Conservation (phyloP, 257 asterid species). For the Nicotiana paniculata region DNA sequence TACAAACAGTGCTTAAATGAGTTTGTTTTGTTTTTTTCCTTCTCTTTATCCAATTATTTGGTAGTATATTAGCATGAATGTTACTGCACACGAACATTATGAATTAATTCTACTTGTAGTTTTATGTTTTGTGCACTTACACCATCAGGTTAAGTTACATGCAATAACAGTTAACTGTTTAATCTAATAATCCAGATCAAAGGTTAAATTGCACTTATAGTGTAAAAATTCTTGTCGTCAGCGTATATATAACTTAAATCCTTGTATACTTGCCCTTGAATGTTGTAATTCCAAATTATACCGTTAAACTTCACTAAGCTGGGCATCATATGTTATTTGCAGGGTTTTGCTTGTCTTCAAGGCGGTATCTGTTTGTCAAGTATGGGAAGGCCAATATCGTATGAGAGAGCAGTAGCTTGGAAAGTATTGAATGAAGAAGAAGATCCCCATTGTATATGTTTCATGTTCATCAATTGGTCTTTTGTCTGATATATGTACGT, state of each 20-base stretch:
- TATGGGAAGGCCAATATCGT: constrained; percentile 43
- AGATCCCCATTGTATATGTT: constrained; percentile 78
- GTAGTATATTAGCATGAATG: background rate
- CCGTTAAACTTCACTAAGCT: background rate
- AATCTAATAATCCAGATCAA: too few species aligned
- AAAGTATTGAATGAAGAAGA: constrained; percentile 73
- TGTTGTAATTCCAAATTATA: background rate
- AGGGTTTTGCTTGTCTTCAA: constrained; percentile 46
- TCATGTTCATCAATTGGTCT: constrained; percentile 86
- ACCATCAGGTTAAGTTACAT: too few species aligned
- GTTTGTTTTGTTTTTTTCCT: too few species aligned
- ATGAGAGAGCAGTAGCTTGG: constrained; percentile 50
- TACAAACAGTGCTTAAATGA: too few species aligned
- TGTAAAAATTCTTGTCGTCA: too few species aligned
- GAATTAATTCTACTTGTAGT: background rate
- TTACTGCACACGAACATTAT: background rate
- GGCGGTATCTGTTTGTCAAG: constrained; percentile 46
- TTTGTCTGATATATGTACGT: constrained; percentile 33
- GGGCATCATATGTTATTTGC: background rate
- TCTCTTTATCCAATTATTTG: too few species aligned
- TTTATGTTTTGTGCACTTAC: background rate
- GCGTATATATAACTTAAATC: too few species aligned
- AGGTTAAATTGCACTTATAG: too few species aligned
- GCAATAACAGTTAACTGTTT: too few species aligned
- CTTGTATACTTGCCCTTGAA: too few species aligned